phyloP scores from a whole-genome alignment of 352 stramenopile genomes.

The Pythium oligandrum region DNA sequence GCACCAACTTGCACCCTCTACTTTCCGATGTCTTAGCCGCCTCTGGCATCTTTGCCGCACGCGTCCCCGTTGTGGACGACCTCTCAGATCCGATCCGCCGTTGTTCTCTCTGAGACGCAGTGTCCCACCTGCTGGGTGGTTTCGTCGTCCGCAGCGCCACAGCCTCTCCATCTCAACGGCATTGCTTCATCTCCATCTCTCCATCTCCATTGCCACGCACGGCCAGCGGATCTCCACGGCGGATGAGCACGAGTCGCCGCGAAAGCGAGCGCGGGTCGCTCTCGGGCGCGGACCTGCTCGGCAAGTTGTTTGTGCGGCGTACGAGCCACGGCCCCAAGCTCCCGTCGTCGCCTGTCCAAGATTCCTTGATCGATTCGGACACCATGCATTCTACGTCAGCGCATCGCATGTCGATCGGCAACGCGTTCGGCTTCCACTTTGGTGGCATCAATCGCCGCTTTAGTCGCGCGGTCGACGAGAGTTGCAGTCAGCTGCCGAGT shows the following conservation, averaged over 20 bases:
- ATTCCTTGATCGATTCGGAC: not conserved
- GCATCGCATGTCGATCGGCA: not conserved
- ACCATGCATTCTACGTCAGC: not conserved
- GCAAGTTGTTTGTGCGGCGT: conserved; percentile 48
- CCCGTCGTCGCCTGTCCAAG: not conserved
- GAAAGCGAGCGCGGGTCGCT: conserved; percentile 29
- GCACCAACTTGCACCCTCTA: too few species aligned
- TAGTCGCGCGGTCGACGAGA: conserved; percentile 5
- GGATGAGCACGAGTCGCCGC: conserved; percentile 5
- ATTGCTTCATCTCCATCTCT: not conserved
- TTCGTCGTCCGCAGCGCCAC: too few species aligned
- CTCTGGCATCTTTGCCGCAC: too few species aligned
- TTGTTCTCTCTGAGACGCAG: too few species aligned
- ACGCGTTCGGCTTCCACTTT: conserved; percentile 7
- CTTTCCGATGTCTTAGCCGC: too few species aligned
- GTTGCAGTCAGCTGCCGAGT: not conserved
- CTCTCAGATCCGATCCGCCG: too few species aligned
- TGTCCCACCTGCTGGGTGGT: too few species aligned
- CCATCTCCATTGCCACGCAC: not conserved
- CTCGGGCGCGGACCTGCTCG: conserved; percentile 37
- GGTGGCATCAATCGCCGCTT: conserved; percentile 15
- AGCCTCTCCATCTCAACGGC: too few species aligned
- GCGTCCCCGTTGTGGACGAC: too few species aligned
- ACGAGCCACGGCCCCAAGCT: conserved; percentile 15
- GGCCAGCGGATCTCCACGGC: not conserved